Conservation (phyloP, 371 early-diverging fungal species). For the Mucor sp. region DNA sequence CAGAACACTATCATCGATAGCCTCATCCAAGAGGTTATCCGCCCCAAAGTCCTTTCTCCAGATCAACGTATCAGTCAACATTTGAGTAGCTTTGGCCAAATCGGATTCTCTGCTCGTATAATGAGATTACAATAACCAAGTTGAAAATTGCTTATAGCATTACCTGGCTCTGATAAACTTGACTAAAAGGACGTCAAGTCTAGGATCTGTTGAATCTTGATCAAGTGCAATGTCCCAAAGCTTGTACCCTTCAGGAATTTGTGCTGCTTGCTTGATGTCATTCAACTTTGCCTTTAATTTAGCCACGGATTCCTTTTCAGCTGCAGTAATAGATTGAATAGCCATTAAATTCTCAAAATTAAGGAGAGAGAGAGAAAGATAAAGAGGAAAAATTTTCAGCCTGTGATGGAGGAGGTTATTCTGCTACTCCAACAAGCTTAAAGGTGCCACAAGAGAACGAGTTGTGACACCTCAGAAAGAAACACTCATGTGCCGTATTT, state of each 20-base stretch:
- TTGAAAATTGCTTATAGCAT: neutral
- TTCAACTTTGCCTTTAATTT: constrained; percentile 50
- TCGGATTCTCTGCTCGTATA: constrained; percentile 32
- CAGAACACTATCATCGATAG: constrained; percentile 51
- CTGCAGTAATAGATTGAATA: constrained; percentile 32
- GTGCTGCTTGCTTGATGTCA: constrained; percentile 40
- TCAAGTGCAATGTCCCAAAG: constrained; percentile 57
- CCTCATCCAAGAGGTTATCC: constrained; percentile 47
- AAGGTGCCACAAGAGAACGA: neutral
- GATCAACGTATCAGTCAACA: constrained; percentile 52
- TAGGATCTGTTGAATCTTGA: constrained; percentile 47
- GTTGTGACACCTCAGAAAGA: neutral
- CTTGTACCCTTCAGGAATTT: constrained; percentile 32
- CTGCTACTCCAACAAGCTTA: neutral
- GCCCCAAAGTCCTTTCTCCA: constrained; percentile 59
- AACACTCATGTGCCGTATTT: neutral
- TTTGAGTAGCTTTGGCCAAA: constrained; percentile 41
- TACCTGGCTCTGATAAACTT: constrained; percentile 63
- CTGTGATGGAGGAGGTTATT: neutral
- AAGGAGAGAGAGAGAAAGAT: neutral
- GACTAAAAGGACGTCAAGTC: constrained; percentile 54
- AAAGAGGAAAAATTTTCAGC: neutral
- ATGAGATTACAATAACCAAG: neutral
- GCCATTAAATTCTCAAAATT: constrained; percentile 2
- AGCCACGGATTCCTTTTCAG: constrained; percentile 42